Evolutionary conservation across 2,329 filamentous ascomycete genomes (phyloP).

Genomic region (Dactylellina parvicollis): DNA sequence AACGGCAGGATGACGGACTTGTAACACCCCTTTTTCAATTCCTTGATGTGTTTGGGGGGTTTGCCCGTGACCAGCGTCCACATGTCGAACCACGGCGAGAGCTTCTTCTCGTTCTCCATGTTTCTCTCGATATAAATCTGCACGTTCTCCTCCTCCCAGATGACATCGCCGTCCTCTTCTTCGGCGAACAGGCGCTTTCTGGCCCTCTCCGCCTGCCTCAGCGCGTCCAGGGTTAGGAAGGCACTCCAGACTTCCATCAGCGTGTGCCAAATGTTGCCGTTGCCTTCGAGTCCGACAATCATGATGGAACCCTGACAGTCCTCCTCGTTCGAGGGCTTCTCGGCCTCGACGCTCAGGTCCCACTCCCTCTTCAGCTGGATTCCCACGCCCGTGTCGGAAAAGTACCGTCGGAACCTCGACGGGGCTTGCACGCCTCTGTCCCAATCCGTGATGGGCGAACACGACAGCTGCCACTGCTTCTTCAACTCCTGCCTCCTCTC

Average conservation of each 20-base stretch:
- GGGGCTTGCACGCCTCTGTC: slow-evolving; percentile 50
- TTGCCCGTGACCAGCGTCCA: slow-evolving; percentile 57
- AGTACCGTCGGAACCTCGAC: slow-evolving; percentile 54
- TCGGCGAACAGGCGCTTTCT: slow-evolving; percentile 52
- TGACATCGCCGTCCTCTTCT: background rate
- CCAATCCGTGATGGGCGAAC: slow-evolving; percentile 10
- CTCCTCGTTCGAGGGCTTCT: slow-evolving; percentile 3
- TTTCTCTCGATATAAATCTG: slow-evolving; percentile 26
- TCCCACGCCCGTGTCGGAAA: slow-evolving; percentile 56
- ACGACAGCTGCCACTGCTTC: slow-evolving; percentile 16
- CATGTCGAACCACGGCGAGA: slow-evolving; percentile 54
- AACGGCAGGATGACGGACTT: slow-evolving; percentile 58
- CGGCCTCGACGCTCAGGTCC: slow-evolving; percentile 47
- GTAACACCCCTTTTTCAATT: slow-evolving; percentile 56
- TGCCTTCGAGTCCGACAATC: slow-evolving; percentile 57
- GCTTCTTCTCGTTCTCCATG: slow-evolving; percentile 33
- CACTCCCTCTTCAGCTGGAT: slow-evolving; percentile 44
- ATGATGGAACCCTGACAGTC: slow-evolving; percentile 55
- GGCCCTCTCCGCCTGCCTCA: slow-evolving; percentile 54
- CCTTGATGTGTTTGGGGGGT: slow-evolving; percentile 54
- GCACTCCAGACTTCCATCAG: slow-evolving; percentile 59
- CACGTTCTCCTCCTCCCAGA: slow-evolving; percentile 22
- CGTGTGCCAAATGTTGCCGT: slow-evolving; percentile 59
- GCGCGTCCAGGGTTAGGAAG: slow-evolving; percentile 56
- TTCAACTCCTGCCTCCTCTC: background rate